Evolutionary conservation across 163 green algal genomes (phyloP), one percentile per base, ranked within the genome.

Genomic region (Scenedesmus sp.): DNA sequence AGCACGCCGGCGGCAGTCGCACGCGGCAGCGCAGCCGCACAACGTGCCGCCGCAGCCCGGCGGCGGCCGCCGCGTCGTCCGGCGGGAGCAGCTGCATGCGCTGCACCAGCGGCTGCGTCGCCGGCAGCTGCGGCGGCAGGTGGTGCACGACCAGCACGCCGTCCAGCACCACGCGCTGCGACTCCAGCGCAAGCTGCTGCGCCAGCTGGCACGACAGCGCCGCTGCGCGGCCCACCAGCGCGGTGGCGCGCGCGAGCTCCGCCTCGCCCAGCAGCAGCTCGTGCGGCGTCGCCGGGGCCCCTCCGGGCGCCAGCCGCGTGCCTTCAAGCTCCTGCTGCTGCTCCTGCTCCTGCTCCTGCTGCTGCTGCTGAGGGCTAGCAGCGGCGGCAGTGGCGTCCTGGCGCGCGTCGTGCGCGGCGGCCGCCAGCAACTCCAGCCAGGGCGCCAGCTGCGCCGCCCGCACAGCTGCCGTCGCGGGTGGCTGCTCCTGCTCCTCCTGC

Each of bases 61-160:
- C 15, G 2, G 36, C 51, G 14, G 45, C 51, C 18, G 67, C 67
- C 36, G 48, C 67, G 5, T 48, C 67, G 26, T 24, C 17, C 1
- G 67, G 50, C 24, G 67, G 67, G 50, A 76, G 67, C 67, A 76
- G n/a, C 51, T 76, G 67, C 67, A 76, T 53, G 36, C 18, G 39
- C 4, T 51, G 31, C 33, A 76, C 67, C 7, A 64, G 51, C 18
- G 42, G 67, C 51, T 76, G 31, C 31, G 34, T 51, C 29, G 39
- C 39, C 39, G 39, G 7, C 39, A 47, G 7, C 10, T 6, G 39
- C 39, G 10, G 51, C 4, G 47, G 67, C 51, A 64, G 5, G 31
- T 75, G 66, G 2, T 18, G 54, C 18, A 77, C 69, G 1, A 77
- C 24, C 2, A 77, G n/a, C 14, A 77, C 54, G 10, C 69, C 69